Percentiles rank a stretch among this genome's conserved stretches.
These are phyloP conservation scores for Vanilla planifolia DNA, from an alignment of 106 monocot genomes.

Conservation along the genomic window DNA sequence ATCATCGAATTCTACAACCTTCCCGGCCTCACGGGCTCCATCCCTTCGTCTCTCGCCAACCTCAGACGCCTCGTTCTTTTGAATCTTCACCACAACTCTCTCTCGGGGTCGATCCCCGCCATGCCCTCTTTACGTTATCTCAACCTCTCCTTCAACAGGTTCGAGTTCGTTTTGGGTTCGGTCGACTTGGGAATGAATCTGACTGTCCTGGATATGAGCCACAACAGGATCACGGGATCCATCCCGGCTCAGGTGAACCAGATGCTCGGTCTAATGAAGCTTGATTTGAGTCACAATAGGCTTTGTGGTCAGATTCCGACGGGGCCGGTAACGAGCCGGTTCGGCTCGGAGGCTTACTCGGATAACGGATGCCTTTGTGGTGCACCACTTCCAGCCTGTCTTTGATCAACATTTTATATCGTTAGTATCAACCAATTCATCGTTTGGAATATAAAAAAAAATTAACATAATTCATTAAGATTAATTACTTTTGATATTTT, in stretches of 20 bases:
- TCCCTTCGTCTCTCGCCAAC: constrained; percentile 13
- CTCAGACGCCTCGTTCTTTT: constrained; percentile 12
- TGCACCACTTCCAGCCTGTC: not conserved
- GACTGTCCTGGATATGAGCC: constrained; percentile 11
- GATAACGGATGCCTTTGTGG: constrained; percentile 18
- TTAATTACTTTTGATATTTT: too few species aligned
- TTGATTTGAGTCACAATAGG: constrained; percentile 15
- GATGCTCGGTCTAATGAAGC: constrained; percentile 3
- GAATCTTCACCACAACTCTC: constrained; percentile 8
- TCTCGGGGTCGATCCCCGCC: constrained; percentile 21
- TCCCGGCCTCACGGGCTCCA: constrained; percentile 17
- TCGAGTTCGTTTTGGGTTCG: constrained; percentile 20
- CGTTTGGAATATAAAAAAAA: too few species aligned
- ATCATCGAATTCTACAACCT: constrained; percentile 5
- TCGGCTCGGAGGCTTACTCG: constrained; percentile 3
- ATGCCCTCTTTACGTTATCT: constrained; percentile 13
- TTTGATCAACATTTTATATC: not conserved
- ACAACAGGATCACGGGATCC: constrained; percentile 9
- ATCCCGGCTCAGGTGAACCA: constrained; percentile 18
- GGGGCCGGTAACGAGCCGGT: constrained; percentile 11
- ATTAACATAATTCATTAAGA: too few species aligned
- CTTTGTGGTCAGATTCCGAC: constrained; percentile 21
- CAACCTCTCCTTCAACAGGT: constrained; percentile 21
- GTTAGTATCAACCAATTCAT: too few species aligned
- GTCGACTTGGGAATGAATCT: constrained; percentile 15